These are phyloP conservation scores for Lantana camara DNA, from an alignment of 257 asterid species.

Conservation along the genomic window DNA sequence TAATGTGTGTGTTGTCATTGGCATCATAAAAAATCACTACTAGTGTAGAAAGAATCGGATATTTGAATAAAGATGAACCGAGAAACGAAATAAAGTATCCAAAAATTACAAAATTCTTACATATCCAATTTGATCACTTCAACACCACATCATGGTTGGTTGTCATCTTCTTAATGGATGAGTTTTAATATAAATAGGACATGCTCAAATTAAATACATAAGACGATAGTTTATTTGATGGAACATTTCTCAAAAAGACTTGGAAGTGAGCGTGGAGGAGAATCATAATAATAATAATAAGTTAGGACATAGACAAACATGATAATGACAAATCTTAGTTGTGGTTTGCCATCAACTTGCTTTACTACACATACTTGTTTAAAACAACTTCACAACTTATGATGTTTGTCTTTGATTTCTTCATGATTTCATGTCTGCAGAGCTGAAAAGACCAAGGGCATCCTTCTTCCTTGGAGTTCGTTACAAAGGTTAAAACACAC, in stretches of 20 bases:
- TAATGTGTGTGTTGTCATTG: too few relatives aligned
- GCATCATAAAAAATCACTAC: too few relatives aligned
- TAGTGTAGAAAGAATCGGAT: too few relatives aligned
- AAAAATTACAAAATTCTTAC: too few relatives aligned
- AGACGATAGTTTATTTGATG: neutral
- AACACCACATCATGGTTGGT: too few relatives aligned
- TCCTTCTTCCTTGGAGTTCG: slow-evolving; percentile 16
- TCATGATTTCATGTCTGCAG: slow-evolving; percentile 26
- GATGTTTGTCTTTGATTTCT: slow-evolving; percentile 1
- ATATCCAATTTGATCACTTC: too few relatives aligned
- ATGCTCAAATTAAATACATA: too few relatives aligned
- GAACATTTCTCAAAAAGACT: neutral
- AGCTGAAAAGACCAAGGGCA: slow-evolving; percentile 5
- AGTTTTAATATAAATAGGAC: too few relatives aligned
- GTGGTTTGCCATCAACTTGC: neutral
- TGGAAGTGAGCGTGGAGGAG: slow-evolving; percentile 27
- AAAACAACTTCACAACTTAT: neutral
- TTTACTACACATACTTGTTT: slow-evolving; percentile 5
- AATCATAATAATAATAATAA: neutral
- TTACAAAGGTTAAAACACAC: neutral
- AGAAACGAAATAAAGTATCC: too few relatives aligned
- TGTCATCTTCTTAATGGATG: too few relatives aligned
- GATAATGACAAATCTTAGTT: slow-evolving; percentile 22
- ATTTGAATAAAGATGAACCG: too few relatives aligned
- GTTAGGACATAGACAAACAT: slow-evolving; percentile 6